These are phyloP conservation scores for Fusarium incarnatum DNA, from an alignment of 2,329 filamentous ascomycete species.

Conservation along the genomic window DNA sequence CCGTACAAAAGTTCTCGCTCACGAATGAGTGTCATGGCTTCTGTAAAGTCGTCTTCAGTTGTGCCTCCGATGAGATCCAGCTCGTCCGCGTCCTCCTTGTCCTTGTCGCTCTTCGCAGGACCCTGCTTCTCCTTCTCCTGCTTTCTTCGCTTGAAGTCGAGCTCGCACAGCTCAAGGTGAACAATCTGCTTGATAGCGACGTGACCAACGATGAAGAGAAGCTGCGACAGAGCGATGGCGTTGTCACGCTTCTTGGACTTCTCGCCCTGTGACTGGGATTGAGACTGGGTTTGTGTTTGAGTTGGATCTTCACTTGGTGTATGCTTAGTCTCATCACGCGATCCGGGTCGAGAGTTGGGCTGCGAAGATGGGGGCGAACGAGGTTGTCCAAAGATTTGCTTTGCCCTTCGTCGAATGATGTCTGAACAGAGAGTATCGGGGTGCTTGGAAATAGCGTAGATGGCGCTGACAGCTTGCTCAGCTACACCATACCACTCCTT, in stretches of 20 bases:
- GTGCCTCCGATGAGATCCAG: constrained; percentile 97
- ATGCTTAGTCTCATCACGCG: constrained; percentile 57
- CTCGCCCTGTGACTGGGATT: constrained; percentile 51
- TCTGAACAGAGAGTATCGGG: constrained; percentile 94
- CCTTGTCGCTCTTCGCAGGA: constrained; percentile 61
- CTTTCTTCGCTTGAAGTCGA: constrained; percentile 97
- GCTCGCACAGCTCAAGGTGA: constrained; percentile 95
- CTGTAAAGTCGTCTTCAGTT: constrained; percentile 91
- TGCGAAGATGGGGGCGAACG: constrained; percentile 58
- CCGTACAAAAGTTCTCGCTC: constrained; percentile 88
- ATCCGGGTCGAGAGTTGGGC: constrained; percentile 61
- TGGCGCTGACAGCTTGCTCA: constrained; percentile 95
- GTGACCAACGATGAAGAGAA: constrained; percentile 95
- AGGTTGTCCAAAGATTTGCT: constrained; percentile 74
- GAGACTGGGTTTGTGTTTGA: constrained; percentile 38
- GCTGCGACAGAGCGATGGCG: constrained; percentile 83
- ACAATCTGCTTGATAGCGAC: constrained; percentile 99
- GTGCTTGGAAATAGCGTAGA: constrained; percentile 93
- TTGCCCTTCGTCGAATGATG: constrained; percentile 87
- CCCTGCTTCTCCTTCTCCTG: constrained; percentile 82
- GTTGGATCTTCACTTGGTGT: constrained; percentile 49
- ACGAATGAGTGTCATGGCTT: constrained; percentile 85
- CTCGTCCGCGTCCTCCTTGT: constrained; percentile 81
- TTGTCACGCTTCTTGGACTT: constrained; percentile 71
- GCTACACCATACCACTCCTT: constrained; percentile 97